Evolutionary conservation across 306 rosid genomes (phyloP), one percentile per base, ranked within the genome.

Genomic region (Malus sylvestris): DNA sequence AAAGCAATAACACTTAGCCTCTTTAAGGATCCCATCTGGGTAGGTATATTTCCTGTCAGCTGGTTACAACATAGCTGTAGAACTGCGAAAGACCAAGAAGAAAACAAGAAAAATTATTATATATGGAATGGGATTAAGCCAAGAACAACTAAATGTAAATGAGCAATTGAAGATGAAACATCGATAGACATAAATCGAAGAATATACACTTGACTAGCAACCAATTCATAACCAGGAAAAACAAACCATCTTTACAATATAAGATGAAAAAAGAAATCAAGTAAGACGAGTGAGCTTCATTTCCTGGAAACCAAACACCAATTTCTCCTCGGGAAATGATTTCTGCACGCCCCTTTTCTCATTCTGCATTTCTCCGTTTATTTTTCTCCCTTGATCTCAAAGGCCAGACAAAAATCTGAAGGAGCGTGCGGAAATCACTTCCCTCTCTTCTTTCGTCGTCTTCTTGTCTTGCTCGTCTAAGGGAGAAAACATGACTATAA

Each of bases 31-130:
- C 93, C 97, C 77, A 90, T 83, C 69, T 84, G 78, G 22, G 81
- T 4, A 3, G 99, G 97, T 76, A 95, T 87, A 62, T 65, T 83
- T 40, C 97, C 97, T 64, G 78, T 91, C 81, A 95, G 85, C 79
- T 84, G 86, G 76, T 95, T 95, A 82, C 88, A 87, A 13, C 97
- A 91, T 65, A 95, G 76, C 86, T 95, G 99, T 27, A 94, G 44
- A 60, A 87, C 98, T 94, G 73, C 22, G 76, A 30, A 76, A 2
- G 27, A 4, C 6, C 35, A 25, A 60, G 32, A 27, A 60, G 27
- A 60, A 11, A 60, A 60, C 52, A 45, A 35, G 46, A 49, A 44
- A 60, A 19, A 46, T 4, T 20, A 30, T 27, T 63, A 18, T 19
- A 67, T 12, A 73, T 13, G 4, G 6, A 16, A 14, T 12, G 35